These are phyloP conservation scores for Fusarium poae DNA, from an alignment of 2,329 filamentous ascomycete genomes.

Conservation along the genomic window DNA sequence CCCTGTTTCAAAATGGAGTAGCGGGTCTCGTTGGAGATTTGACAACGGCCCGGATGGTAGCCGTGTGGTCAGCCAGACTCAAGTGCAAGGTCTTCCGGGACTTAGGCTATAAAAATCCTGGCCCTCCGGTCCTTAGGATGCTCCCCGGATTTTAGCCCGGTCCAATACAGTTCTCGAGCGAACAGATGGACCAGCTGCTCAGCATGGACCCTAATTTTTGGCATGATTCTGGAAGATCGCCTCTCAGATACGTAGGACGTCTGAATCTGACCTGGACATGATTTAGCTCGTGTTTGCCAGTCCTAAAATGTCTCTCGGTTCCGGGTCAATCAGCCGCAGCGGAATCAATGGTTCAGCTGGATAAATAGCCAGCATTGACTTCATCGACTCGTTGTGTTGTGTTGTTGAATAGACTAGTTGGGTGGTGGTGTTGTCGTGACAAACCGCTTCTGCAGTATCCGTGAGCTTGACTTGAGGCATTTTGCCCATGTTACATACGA, in stretches of 20 bases:
- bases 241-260: constrained; percentile 24
- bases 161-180: constrained; percentile 41
- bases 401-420: constrained; percentile 5
- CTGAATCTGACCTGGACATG: constrained; percentile 9
- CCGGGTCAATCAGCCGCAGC: constrained; percentile 29
- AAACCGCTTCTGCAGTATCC: neutral
- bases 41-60: constrained; percentile 54
- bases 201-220: constrained; percentile 42
- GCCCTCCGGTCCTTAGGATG: constrained; percentile 47
- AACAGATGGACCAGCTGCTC: constrained; percentile 34
- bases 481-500: neutral
- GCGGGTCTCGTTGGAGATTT: constrained; percentile 47
- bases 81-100: constrained; percentile 47
- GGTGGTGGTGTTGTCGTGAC: constrained; percentile 20
- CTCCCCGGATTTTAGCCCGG: constrained; percentile 54
- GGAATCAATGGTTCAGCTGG: constrained; percentile 26
- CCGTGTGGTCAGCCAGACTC: constrained; percentile 52
- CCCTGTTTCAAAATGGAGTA: constrained; percentile 36
- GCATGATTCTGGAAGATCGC: constrained; percentile 53
- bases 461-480: neutral
- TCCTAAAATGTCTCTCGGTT: constrained; percentile 29
- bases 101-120: constrained; percentile 48
- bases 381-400: constrained; percentile 9
- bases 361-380: constrained; percentile 8
- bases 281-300: constrained; percentile 32